phyloP scores from a whole-genome alignment of 1,284 basidiomycete genomes.

The Neolentinus lepideus region DNA sequence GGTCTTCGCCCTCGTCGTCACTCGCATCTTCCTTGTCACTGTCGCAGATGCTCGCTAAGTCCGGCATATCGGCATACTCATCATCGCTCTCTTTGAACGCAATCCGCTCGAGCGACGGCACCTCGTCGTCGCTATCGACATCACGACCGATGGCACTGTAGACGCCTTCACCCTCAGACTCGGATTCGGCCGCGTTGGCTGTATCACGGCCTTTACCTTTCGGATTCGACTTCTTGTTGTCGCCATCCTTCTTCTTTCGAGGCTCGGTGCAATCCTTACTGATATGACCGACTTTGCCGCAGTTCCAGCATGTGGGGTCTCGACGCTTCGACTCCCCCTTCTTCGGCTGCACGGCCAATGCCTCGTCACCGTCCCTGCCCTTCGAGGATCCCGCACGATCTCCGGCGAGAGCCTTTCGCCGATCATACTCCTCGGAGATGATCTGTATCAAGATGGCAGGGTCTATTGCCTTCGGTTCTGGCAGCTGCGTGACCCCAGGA shows the following conservation, averaged over 20 bases:
- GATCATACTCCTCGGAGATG: conserved; percentile 22
- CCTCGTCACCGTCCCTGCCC: conserved; percentile 17
- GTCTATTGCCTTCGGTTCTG: conserved; percentile 13
- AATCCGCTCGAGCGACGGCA: background rate
- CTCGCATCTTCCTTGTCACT: background rate
- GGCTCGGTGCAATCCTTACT: conserved; percentile 16
- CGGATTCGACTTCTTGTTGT: background rate
- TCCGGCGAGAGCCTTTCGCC: conserved; percentile 9
- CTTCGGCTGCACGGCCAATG: conserved; percentile 12
- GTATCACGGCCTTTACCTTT: conserved; percentile 2
- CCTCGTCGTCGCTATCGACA: background rate
- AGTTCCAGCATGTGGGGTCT: conserved; percentile 14
- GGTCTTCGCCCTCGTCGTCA: background rate
- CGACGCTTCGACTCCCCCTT: conserved; percentile 3
- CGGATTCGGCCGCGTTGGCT: conserved; percentile 11
- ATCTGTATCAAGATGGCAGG: conserved; percentile 17
- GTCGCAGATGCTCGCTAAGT: background rate
- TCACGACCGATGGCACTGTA: conserved; percentile 8
- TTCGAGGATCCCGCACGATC: conserved; percentile 3
- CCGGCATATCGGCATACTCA: background rate
- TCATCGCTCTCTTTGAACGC: background rate
- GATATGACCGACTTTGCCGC: conserved; percentile 19
- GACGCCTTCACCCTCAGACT: too few relatives aligned
- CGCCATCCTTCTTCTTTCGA: conserved; percentile 5
- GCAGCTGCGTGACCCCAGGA: background rate